Conservation (phyloP, 352 stramenopile genomes). For the Elongisporangium prolatum region DNA sequence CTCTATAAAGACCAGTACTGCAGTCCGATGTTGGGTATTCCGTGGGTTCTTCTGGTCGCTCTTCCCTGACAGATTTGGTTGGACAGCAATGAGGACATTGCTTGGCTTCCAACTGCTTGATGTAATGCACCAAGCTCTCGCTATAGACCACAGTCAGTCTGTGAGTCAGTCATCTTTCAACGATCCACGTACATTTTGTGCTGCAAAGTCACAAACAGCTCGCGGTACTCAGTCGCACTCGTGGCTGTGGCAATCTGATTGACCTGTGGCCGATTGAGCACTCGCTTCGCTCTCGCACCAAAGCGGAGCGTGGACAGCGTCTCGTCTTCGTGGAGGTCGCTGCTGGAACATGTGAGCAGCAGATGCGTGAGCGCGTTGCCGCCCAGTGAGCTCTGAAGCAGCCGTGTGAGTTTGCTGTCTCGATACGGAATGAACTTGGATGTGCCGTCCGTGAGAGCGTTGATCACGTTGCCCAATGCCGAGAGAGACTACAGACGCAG, state of each 20-base stretch:
- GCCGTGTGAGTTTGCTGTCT: constrained; percentile 86
- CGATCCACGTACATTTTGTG: constrained; percentile 38
- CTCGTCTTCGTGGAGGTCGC: constrained; percentile 37
- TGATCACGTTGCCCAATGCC: constrained; percentile 66
- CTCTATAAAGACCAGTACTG: not conserved
- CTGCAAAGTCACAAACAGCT: constrained; percentile 40
- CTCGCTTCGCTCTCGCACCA: constrained; percentile 81
- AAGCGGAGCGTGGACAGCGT: constrained; percentile 90
- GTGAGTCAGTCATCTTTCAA: not conserved
- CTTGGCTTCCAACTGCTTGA: constrained; percentile 34
- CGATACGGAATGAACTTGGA: constrained; percentile 65
- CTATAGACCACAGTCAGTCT: constrained; percentile 4
- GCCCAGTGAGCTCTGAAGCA: constrained; percentile 83
- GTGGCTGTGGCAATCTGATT: constrained; percentile 32
- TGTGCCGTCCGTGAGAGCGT: constrained; percentile 42
- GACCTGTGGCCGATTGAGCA: constrained; percentile 62
- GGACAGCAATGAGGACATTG: constrained; percentile 8
- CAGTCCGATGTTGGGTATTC: not conserved
- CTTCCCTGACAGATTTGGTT: not conserved
- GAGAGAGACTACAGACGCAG: constrained; percentile 49
- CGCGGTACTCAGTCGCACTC: constrained; percentile 11
- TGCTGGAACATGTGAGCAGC: constrained; percentile 55
- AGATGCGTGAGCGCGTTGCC: constrained; percentile 88
- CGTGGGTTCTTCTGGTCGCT: not conserved
- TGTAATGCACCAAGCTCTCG: constrained; percentile 50